These are phyloP conservation scores for Cryphonectria carpinicola DNA, from an alignment of 2,329 filamentous ascomycete species.

Conservation along the genomic window DNA sequence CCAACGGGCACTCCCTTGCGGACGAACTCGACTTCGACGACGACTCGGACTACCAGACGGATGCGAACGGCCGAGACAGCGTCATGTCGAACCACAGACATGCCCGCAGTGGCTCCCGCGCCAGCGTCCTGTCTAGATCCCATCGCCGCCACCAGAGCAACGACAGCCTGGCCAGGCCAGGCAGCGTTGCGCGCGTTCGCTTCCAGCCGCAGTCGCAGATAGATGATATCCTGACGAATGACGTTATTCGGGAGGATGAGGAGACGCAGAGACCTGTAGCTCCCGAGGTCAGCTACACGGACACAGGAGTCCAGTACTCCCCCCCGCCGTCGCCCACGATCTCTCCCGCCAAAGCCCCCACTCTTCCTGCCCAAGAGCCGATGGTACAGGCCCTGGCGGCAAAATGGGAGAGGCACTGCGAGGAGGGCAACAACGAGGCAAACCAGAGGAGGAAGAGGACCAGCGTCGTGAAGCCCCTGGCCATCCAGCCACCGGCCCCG, in stretches of 20 bases:
- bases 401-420: constrained; percentile 44
- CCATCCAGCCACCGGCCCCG: constrained; percentile 47
- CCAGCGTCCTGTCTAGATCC: constrained; percentile 54
- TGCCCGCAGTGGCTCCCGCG: constrained; percentile 59
- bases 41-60: constrained; percentile 72
- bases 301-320: constrained; percentile 81
- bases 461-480: constrained; percentile 54
- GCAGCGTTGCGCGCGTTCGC: constrained; percentile 58
- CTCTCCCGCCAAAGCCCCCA: constrained; percentile 44
- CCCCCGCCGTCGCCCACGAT: constrained; percentile 75
- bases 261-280: constrained; percentile 38
- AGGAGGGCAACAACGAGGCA: constrained; percentile 63
- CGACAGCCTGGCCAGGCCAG: constrained; percentile 60
- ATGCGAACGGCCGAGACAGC: constrained; percentile 71
- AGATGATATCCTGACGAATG: constrained; percentile 51
- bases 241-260: constrained; percentile 55
- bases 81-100: constrained; percentile 57
- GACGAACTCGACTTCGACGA: constrained; percentile 90
- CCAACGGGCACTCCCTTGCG: constrained; percentile 76
- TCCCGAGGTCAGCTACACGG: constrained; percentile 63
- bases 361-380: constrained; percentile 48
- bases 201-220: constrained; percentile 54
- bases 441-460: constrained; percentile 76
- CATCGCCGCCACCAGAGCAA: constrained; percentile 62
- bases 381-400: constrained; percentile 35